A percentile compares a stretch with the other conserved stretches of the same genome.
Conservation (phyloP, 768 basidiomycete species). For the Gloeopeniophorella convolvens region DNA sequence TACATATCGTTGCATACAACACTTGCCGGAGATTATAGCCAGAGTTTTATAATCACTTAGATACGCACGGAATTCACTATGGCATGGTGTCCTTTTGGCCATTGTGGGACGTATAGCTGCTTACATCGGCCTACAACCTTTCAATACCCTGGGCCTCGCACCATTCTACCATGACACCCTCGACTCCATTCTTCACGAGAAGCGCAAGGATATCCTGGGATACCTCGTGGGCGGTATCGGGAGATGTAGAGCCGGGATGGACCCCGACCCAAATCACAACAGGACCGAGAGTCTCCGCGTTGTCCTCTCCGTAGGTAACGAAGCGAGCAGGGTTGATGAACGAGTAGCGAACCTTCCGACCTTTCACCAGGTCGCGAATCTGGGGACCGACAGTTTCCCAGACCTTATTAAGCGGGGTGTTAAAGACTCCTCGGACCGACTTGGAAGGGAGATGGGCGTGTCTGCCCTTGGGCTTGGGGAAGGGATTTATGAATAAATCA, state of each 20-base stretch:
- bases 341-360: not conserved
- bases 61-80: too few relatives aligned
- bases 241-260: conserved; percentile 1
- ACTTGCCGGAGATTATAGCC: too few relatives aligned
- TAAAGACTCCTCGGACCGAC: conserved; percentile 2
- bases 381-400: conserved; percentile 11
- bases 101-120: too few relatives aligned
- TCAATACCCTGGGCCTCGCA: too few relatives aligned
- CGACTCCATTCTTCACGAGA: not conserved
- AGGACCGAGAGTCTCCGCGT: conserved; percentile 3
- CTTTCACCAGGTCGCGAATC: conserved; percentile 5
- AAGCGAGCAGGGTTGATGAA: conserved; percentile 10
- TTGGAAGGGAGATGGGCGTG: not conserved
- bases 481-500: not conserved
- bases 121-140: too few relatives aligned
- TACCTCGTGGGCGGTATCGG: conserved; percentile 8
- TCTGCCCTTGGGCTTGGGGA: conserved; percentile 9
- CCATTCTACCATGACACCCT: conserved; percentile 15
- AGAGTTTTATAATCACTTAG: too few relatives aligned
- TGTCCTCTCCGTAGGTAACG: conserved; percentile 3
- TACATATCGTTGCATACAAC: too few relatives aligned
- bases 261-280: conserved; percentile 11
- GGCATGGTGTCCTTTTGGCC: too few relatives aligned
- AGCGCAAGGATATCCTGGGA: conserved; percentile 7
- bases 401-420: conserved; percentile 6